Evolutionary conservation across 768 basidiomycete species (phyloP), one percentile per base, ranked within the genome.

Genomic region (Pholiota conissans): DNA sequence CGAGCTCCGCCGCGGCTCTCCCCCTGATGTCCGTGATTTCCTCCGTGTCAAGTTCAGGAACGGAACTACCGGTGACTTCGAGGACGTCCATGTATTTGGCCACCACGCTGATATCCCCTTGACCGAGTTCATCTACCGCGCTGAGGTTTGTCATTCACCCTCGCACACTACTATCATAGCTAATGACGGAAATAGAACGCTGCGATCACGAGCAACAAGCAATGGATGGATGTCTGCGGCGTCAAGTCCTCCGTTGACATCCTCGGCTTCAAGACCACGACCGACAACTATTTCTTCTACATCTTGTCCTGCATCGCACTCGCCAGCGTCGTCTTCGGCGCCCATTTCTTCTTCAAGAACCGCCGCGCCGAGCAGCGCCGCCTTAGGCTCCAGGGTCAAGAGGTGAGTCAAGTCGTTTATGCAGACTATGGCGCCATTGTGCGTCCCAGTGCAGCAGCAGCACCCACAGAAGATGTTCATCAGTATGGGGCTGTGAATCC

Each of bases 41-140:
- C 73, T 93, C 69, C 87, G 90, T 68, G 81, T 93, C 83, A 86
- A 83, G 71, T 91, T 92, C 83, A 88, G 84, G 83, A 93, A 93
- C 73, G 91, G 91, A 49, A 90, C 91, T 52, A 60, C 72, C 51
- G 76, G 76, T 56, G 73, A 76, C 67, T 92, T 89, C 78, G 70
- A 80, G 63, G 84, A 84, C 58, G 72, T 90, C 70, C 84, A 90
- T 63, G 86, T 85, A 68, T 92, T 91, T 70, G 87, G 85, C 58
- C 85, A 88, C 76, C 77, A 81, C 57, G 76, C 84, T 55, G 91
- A 92, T 67, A 88, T 93, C 65, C 87, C 90, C 49, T 78, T 92
- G 66, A 91, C 90, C 13, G 89, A 91, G 68, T 92, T 93, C 78
- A 88, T 91, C 70, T 90, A 91, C 79, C 83, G 86, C 55, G 79